Evolutionary conservation across 1,284 basidiomycete species (phyloP).

Genomic region (Apiotrichum veenhuisii): DNA sequence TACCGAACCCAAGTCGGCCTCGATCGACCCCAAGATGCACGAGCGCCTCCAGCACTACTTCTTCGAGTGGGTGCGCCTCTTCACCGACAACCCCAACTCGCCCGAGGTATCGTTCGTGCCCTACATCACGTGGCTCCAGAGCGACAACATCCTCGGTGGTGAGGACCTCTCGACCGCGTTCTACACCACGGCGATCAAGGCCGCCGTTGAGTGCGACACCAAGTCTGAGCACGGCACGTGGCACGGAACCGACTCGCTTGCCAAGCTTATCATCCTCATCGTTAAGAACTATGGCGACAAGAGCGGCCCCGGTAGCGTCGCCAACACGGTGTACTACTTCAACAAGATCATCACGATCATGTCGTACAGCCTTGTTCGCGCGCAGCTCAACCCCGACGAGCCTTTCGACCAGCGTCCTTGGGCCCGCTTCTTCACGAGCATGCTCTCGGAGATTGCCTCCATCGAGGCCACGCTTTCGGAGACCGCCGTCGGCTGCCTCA

Average conservation of each 20-base stretch:
- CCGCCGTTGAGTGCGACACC: slow-evolving; percentile 86
- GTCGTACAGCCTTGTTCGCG: slow-evolving; percentile 88
- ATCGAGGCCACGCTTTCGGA: slow-evolving; percentile 78
- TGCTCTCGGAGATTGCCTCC: slow-evolving; percentile 83
- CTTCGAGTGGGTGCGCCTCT: slow-evolving; percentile 88
- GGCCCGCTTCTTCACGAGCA: slow-evolving; percentile 96
- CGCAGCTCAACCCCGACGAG: slow-evolving; percentile 87
- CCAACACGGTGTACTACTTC: slow-evolving; percentile 95
- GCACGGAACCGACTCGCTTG: slow-evolving; percentile 91
- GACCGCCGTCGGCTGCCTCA: slow-evolving; percentile 83
- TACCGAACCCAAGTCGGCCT: slow-evolving; percentile 23
- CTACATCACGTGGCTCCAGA: slow-evolving; percentile 95
- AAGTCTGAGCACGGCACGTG: slow-evolving; percentile 77
- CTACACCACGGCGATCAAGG: slow-evolving; percentile 96
- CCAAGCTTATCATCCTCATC: slow-evolving; percentile 91
- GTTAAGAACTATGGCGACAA: slow-evolving; percentile 84
- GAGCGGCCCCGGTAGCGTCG: slow-evolving; percentile 71
- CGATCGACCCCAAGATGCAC: slow-evolving; percentile 48
- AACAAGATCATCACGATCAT: slow-evolving; percentile 98
- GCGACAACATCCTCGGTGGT: slow-evolving; percentile 91
- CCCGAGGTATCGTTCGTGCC: slow-evolving; percentile 95
- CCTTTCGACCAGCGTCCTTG: slow-evolving; percentile 97
- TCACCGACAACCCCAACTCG: slow-evolving; percentile 60
- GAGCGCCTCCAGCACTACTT: slow-evolving; percentile 59
- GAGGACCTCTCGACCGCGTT: slow-evolving; percentile 97